A percentile compares a stretch with the other conserved stretches of the same genome.
phyloP scores from a whole-genome alignment of 2,329 filamentous ascomycete species.

The Aspergillus ustus region DNA sequence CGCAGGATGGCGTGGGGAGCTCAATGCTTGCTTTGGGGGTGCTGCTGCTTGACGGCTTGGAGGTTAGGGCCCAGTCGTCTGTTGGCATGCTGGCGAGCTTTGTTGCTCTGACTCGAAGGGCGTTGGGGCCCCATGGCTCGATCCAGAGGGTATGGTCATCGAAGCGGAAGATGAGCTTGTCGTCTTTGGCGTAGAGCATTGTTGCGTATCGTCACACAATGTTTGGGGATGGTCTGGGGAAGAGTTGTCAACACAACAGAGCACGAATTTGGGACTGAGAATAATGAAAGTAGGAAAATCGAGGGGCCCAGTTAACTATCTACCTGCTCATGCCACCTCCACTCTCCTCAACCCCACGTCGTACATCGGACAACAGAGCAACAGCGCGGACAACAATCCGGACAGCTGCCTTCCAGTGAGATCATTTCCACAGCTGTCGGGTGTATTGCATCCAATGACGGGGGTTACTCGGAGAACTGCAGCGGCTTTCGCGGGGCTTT shows the following conservation, averaged over 20 bases:
- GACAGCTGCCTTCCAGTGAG: background rate
- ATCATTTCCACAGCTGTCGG: background rate
- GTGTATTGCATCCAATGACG: constrained; percentile 5
- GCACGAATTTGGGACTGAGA: background rate
- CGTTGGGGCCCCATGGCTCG: constrained; percentile 45
- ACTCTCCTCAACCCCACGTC: background rate
- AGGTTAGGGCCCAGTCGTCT: constrained; percentile 43
- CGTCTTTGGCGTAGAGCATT: constrained; percentile 41
- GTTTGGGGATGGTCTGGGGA: background rate
- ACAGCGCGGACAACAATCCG: background rate
- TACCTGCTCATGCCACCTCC: background rate
- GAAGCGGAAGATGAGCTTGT: constrained; percentile 42
- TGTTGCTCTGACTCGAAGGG: constrained; percentile 44
- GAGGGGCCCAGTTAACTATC: background rate
- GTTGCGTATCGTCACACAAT: constrained; percentile 1
- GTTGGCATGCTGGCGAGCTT: constrained; percentile 41
- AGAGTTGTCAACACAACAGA: background rate
- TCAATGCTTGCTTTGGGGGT: constrained; percentile 21
- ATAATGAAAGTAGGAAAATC: background rate
- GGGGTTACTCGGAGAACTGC: background rate
- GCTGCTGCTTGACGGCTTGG: constrained; percentile 22
- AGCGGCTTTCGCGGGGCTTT: constrained; percentile 1
- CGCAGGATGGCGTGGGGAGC: constrained; percentile 7
- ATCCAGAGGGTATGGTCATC: constrained; percentile 46
- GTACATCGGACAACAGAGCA: background rate